These are phyloP conservation scores for Aschersonia sp. DNA, from an alignment of 2,329 filamentous ascomycete species.

Conservation along the genomic window DNA sequence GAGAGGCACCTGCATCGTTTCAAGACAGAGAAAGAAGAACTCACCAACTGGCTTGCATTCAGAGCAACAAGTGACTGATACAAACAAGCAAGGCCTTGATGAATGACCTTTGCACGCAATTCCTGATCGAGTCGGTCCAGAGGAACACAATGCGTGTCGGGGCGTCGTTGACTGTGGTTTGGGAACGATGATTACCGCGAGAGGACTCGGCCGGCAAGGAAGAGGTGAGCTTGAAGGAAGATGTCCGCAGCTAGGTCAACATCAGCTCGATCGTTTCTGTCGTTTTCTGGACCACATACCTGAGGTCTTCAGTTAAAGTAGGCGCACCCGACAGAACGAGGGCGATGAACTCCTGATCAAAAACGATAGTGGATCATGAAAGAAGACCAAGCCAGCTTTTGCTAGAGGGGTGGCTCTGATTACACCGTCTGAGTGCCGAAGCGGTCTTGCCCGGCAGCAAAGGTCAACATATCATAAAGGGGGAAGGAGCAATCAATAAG, in stretches of 20 bases:
- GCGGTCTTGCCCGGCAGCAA: neutral
- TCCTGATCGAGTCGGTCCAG: constrained; percentile 1
- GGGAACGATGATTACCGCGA: constrained; percentile 5
- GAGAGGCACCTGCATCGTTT: neutral
- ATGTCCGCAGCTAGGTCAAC: neutral
- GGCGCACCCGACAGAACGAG: neutral
- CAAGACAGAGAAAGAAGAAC: constrained; percentile 8
- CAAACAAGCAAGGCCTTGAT: constrained; percentile 19
- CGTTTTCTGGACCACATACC: neutral
- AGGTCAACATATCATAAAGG: neutral
- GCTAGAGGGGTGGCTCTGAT: neutral
- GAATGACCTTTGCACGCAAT: constrained; percentile 10
- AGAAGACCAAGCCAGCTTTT: neutral
- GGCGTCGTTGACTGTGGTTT: constrained; percentile 4
- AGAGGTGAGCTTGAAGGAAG: constrained; percentile 2
- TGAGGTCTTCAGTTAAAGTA: constrained; percentile 1
- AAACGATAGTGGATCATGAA: too few species aligned
- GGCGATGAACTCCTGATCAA: neutral
- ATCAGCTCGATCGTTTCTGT: neutral
- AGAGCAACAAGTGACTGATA: constrained; percentile 21
- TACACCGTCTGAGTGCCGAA: neutral
- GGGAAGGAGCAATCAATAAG: neutral
- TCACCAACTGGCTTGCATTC: constrained; percentile 15
- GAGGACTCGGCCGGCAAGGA: constrained; percentile 2
- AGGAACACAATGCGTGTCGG: constrained; percentile 3